phyloP scores from a whole-genome alignment of 306 rosid genomes.

The Rosa rugosa region DNA sequence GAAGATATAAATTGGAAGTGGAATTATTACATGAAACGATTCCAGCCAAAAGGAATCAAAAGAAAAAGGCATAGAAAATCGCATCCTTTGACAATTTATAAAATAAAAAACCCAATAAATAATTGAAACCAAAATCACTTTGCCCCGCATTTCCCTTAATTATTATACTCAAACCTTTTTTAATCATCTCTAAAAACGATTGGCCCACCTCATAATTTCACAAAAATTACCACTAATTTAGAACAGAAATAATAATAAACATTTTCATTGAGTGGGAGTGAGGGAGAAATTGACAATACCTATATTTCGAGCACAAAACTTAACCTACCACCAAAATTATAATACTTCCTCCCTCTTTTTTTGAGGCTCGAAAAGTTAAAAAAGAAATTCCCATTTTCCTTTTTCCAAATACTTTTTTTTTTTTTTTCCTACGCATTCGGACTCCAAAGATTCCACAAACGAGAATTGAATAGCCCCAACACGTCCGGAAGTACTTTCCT shows the following conservation, averaged over 20 bases:
- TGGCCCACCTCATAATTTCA: conserved; percentile 16
- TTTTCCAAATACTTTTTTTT: not conserved
- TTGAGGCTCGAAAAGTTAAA: conserved; percentile 23
- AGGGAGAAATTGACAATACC: conserved; percentile 18
- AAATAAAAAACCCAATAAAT: conserved; percentile 20
- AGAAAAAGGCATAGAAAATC: conserved; percentile 23
- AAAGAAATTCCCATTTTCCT: not conserved
- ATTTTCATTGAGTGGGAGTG: conserved; percentile 19
- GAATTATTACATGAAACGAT: conserved; percentile 16
- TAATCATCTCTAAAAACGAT: not conserved
- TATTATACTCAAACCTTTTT: not conserved
- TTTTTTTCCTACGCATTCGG: conserved; percentile 44
- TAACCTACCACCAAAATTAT: conserved; percentile 29
- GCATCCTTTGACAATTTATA: conserved; percentile 22
- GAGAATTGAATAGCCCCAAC: conserved; percentile 64
- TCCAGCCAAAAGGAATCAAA: conserved; percentile 31
- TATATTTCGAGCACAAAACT: conserved; percentile 24
- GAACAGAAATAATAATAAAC: not conserved
- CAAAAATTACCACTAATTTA: conserved; percentile 15
- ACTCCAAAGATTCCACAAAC: conserved; percentile 78
- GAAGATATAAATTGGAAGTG: conserved; percentile 8
- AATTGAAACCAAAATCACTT: not conserved
- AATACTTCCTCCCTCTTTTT: not conserved
- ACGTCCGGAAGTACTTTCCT: conserved; percentile 77
- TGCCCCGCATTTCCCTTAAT: not conserved